phyloP scores from a whole-genome alignment of 192 early-diverging fungal genomes.

The Cetraspora pellucida region DNA sequence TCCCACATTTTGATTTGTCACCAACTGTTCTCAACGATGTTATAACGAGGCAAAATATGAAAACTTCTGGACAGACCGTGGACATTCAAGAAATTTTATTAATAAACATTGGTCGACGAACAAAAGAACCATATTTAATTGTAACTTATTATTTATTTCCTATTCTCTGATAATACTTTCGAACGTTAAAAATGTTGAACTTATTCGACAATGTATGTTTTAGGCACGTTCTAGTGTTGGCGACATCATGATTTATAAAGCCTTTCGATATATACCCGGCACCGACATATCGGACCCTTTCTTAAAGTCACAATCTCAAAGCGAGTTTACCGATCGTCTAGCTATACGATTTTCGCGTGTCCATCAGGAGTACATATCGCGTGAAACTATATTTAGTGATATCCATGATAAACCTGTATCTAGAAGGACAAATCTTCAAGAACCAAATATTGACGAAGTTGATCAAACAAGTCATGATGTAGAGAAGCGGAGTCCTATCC shows the following conservation, averaged over 20 bases:
- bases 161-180: background rate
- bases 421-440: conserved; percentile 8
- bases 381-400: conserved; percentile 50
- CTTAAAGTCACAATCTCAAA: conserved; percentile 24
- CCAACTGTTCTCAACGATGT: conserved; percentile 59
- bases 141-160: conserved; percentile 47
- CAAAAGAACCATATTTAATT: conserved; percentile 67
- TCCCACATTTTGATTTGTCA: conserved; percentile 60
- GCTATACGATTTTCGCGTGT: conserved; percentile 69
- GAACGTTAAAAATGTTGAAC: background rate
- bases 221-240: conserved; percentile 65
- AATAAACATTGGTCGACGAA: conserved; percentile 62
- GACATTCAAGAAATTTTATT: conserved; percentile 74
- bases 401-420: conserved; percentile 31
- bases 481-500: conserved; percentile 33
- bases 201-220: background rate
- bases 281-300: conserved; percentile 32
- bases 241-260: conserved; percentile 76
- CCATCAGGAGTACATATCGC: conserved; percentile 63
- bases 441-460: conserved; percentile 35
- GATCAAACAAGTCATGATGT: conserved; percentile 37
- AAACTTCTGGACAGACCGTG: conserved; percentile 41
- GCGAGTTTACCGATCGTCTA: conserved; percentile 51
- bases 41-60: conserved; percentile 43
- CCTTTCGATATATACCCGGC: conserved; percentile 55